Base-by-base conservation (phyloP, 2,329 filamentous ascomycete species). In the Teratosphaeria destructans region DNA sequence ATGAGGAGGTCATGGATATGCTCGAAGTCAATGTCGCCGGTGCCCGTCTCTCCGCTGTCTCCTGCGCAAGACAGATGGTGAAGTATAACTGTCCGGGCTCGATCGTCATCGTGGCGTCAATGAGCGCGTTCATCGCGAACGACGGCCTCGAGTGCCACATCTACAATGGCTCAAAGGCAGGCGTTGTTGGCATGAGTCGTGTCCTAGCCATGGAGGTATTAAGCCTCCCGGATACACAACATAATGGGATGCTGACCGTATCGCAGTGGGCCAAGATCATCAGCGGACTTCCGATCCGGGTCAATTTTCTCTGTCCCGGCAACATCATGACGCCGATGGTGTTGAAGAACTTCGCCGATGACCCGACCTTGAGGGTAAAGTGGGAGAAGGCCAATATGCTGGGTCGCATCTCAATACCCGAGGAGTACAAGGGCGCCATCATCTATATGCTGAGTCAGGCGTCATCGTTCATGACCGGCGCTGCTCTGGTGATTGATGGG, bases 101-200 rank as follows among this genome's bases (percentile, higher is more conserved):
- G 2, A 79, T 81, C 57, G 70, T 80, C 5, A 68, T 82, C 12
- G 70, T 82, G 1, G 79, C 78, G 0, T 79, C 76, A 61, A 82
- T 82, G 78, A 79, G 76, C 60, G 79, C 77, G 0, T 65, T 76
- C 7, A 74, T 79, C 54, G 77, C 78, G 10, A 80, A 80, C 67
- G 78, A 78, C 67, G 78, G 66, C n/a, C 59, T 69, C n/a, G 54
- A 61, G 16, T 58, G 59, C 5, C 60, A 58, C 39, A 65, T 67
- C 0, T 83, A 83, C 71, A 82, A 82, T 66, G 74, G 78, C 0
- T 81, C 78, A 60, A 83, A 83, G 70, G 76, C 80, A 0, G 81
- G 77, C 0, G 77, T 83, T 3, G 76, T 80, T 49, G 79, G 82
- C 65, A 73, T 83, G 1, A 72, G 74, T 1, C 75, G 79, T 29